Evolutionary conservation across 495 filamentous ascomycete genomes (phyloP), one percentile per base, ranked within the genome.

Genomic region (Penicillium ochrochloron): DNA sequence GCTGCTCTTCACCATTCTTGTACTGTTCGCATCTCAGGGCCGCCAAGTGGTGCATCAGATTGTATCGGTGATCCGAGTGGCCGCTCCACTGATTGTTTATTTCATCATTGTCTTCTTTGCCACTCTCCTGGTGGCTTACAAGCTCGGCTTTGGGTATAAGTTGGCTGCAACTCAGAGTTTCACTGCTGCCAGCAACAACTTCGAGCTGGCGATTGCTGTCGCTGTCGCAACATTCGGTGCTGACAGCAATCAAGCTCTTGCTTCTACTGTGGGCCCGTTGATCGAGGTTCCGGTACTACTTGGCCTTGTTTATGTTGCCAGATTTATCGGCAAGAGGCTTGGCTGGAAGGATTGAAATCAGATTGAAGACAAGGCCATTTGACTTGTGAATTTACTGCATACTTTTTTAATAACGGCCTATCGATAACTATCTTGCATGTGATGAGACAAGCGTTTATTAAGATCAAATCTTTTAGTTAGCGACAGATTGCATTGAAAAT

Each of bases 121-220:
- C 2, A 94, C 92, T 0, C 76, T 97, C 11, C 70, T 79, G 14
- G 77, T 85, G 9, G 78, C 85, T 7, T 75, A 84, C 56, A 78
- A 73, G 35, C 66, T 85, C n/a, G 90, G 92, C 0, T 94, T 94
- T 68, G 86, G 87, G 0, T 97, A 97, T 70, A 78, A 77, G 51
- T 69, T 93, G 3, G 84, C 85, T 2, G 83, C 85, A 12, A 96
- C 94, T 12, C 94, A 97, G 78, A 92, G 91, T 68, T 95, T 97
- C 67, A 97, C 94, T 0, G 94, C 94, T 6, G 94, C 94, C 4
- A 97, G 93, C 73, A 97, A 97, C 66, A 97, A 97, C 69, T 97
- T 97, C 69, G 94, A 97, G 80, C 76, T 97, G 19, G 94, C 94
- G 0, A 96, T 97, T 77, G 94, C 94, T 2, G 93, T 97, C 2